Percentiles rank a stretch among this genome's conserved stretches.
Evolutionary conservation across 305 asterid species (phyloP).

Genomic region (Fraxinus floribunda): DNA sequence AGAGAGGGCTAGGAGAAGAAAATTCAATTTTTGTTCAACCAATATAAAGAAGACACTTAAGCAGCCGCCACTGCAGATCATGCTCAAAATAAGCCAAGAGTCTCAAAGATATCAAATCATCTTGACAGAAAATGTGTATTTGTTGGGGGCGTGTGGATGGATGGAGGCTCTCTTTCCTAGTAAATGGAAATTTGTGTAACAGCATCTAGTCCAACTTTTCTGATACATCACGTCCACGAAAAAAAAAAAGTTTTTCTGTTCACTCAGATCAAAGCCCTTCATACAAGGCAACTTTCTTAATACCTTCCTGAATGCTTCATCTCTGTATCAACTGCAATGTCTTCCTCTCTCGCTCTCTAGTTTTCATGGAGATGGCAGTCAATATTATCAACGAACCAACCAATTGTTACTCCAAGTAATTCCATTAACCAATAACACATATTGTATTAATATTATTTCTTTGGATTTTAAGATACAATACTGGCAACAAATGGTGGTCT

Average conservation of each 20-base stretch:
- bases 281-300: background rate
- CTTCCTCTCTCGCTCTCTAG: background rate
- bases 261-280: background rate
- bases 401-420: background rate
- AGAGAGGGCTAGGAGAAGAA: slow-evolving; percentile 9
- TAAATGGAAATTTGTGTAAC: background rate
- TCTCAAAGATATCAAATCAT: background rate
- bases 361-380: background rate
- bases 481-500: background rate
- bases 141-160: background rate
- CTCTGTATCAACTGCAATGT: background rate
- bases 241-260: background rate
- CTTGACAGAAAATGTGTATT: background rate
- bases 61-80: background rate
- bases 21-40: background rate
- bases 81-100: background rate
- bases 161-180: background rate
- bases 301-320: background rate
- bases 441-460: background rate
- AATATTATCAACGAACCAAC: background rate
- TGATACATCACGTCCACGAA: background rate
- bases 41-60: background rate
- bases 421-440: background rate
- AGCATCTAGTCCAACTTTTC: background rate
- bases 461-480: background rate